Conservation (phyloP, 2,329 filamentous ascomycete species). For the Lecanicillium sp. region DNA sequence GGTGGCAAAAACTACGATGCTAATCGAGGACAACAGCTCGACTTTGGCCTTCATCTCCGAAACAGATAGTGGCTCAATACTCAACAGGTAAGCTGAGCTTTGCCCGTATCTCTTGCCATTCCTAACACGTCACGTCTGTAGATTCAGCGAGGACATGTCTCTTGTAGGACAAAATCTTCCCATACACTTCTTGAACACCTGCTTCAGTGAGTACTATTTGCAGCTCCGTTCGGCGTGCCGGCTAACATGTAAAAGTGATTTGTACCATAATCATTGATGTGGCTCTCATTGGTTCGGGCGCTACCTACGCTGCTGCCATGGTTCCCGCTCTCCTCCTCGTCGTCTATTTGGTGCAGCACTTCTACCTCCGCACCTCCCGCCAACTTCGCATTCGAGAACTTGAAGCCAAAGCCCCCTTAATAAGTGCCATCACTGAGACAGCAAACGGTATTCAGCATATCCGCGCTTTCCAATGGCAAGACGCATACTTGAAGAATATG, state of each 20-base stretch:
- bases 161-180: constrained; percentile 16
- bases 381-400: constrained; percentile 27
- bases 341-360: constrained; percentile 20
- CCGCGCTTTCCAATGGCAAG: constrained; percentile 46
- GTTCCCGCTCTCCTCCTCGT: constrained; percentile 15
- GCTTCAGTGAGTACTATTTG: not conserved
- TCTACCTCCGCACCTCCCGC: constrained; percentile 25
- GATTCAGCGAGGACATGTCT: constrained; percentile 19
- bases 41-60: no score
- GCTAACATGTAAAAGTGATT: constrained; percentile 15
- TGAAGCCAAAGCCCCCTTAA: constrained; percentile 24
- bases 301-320: constrained; percentile 19
- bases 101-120: not conserved
- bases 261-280: constrained; percentile 8
- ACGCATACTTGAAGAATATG: constrained; percentile 31
- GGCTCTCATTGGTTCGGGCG: constrained; percentile 13
- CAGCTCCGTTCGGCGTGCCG: not conserved
- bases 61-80: no score
- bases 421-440: constrained; percentile 30
- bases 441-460: constrained; percentile 36
- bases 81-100: not conserved
- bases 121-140: constrained; percentile 9
- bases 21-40: no score
- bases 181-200: constrained; percentile 5
- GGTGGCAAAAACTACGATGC: no score